Base-by-base conservation (phyloP, 1,284 basidiomycete genomes). In the Anthracocystis walkeri region DNA sequence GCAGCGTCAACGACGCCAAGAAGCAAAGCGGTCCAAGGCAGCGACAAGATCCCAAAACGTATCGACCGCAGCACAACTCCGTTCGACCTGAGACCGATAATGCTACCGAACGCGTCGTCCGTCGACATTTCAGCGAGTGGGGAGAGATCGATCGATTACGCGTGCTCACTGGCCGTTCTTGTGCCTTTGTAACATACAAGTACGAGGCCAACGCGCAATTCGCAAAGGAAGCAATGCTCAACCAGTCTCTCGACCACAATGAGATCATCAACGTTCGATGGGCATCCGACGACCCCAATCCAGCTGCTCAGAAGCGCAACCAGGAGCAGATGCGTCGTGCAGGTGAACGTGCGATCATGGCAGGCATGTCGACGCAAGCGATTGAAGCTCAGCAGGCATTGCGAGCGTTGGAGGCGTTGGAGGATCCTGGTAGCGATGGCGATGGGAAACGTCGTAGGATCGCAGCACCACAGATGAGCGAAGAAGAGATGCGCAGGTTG, bases 141-240 rank as follows among this genome's bases (percentile, higher is more conserved):
- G 96, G 96, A n/a, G 91, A 92, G 77, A 93, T 99, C 74, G 93
- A 95, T 83, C 90, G 91, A 82, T 94, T 96, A 84, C 92, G 93
- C 59, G 92, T 98, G 33, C 88, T 99, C 35, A 93, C 95, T 83
- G 94, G 94, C 84, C 92, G 96, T 63, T 93, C 93, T 58, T 95
- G 98, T 65, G 97, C 94, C 0, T 99, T 99, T 86, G 95, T 99
- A 52, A 97, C 95, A 2, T 99, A 96, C 87, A 90, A 91, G 58
- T 89, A 90, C 45, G 96, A 99, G 84, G 69, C 79, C 82, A 92
- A 60, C 88, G 97, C 94, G 0, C 94, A 97, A 83, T 99, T 99
- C 84, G 97, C 96, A 18, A 98, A 98, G 85, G 97, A 99, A 86
- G 91, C 97, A 0, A 99, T 99, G 97, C 93, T 95, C 46, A 95